A percentile compares a stretch with the other conserved stretches of the same genome.
phyloP scores from a whole-genome alignment of 2,329 filamentous ascomycete species.

The Sporothrix pseudoabietina region DNA sequence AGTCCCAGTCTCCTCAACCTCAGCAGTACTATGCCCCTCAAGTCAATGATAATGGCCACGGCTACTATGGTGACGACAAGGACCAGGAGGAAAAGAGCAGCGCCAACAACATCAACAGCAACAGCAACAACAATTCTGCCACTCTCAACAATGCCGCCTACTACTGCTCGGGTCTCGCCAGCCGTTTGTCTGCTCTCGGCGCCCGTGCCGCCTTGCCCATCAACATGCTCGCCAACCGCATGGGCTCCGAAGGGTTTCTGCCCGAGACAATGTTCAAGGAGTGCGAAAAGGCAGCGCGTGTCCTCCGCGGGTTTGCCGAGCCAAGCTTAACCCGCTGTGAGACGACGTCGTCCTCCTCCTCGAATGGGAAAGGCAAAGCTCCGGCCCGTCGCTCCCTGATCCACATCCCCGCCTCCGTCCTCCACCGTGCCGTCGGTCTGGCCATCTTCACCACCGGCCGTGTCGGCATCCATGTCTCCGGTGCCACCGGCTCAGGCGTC shows the following conservation, averaged over 20 bases:
- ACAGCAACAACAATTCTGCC: background rate
- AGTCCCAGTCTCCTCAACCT: background rate
- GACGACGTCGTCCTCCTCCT: background rate
- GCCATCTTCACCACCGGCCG: slow-evolving; percentile 71
- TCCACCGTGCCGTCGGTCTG: slow-evolving; percentile 66
- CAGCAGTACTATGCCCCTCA: background rate
- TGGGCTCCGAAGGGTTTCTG: slow-evolving; percentile 84
- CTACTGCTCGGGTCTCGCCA: slow-evolving; percentile 34
- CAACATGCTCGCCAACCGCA: slow-evolving; percentile 77
- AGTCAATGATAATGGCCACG: slow-evolving; percentile 10
- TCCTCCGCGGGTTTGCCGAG: slow-evolving; percentile 69
- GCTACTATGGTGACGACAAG: background rate
- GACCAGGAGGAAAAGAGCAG: background rate
- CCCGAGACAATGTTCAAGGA: slow-evolving; percentile 85
- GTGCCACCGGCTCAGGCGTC: slow-evolving; percentile 61
- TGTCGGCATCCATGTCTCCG: slow-evolving; percentile 58
- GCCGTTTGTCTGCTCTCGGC: slow-evolving; percentile 43
- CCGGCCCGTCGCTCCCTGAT: slow-evolving; percentile 52
- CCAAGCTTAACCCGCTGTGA: background rate
- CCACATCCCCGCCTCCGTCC: slow-evolving; percentile 61
- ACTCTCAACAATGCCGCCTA: background rate
- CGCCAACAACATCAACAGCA: background rate
- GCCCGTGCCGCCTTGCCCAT: slow-evolving; percentile 67
- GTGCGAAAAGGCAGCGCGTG: slow-evolving; percentile 85
- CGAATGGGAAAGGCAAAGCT: background rate